phyloP scores from a whole-genome alignment of 306 rosid genomes.

The Mucuna pruriens region DNA sequence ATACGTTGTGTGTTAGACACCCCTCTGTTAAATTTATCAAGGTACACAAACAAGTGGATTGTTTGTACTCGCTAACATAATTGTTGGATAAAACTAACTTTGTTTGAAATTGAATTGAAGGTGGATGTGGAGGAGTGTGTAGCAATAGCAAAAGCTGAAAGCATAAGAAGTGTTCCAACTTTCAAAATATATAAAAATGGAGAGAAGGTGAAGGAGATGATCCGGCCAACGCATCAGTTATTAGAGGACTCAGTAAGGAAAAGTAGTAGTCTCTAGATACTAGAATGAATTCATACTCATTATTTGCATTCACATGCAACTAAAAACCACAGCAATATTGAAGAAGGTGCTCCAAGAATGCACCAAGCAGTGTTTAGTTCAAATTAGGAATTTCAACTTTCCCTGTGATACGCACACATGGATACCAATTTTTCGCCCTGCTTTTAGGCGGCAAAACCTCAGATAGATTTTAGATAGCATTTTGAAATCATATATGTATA shows the following conservation, averaged over 20 bases:
- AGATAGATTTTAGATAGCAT: constrained; percentile 52
- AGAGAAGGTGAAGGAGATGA: constrained; percentile 79
- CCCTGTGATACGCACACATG: constrained; percentile 57
- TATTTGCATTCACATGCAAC: constrained; percentile 37
- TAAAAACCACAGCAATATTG: constrained; percentile 35
- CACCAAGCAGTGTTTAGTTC: constrained; percentile 43
- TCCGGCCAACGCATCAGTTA: constrained; percentile 67
- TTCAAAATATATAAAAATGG: constrained; percentile 86
- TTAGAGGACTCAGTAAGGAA: constrained; percentile 79
- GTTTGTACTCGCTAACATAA: neutral
- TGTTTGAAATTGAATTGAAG: constrained; percentile 42
- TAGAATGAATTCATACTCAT: constrained; percentile 44
- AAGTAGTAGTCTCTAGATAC: constrained; percentile 49
- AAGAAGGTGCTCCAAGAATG: constrained; percentile 48
- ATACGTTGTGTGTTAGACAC: constrained; percentile 80
- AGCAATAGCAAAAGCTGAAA: constrained; percentile 69
- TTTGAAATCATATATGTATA: constrained; percentile 60
- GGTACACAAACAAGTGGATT: constrained; percentile 49
- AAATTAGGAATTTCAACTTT: constrained; percentile 55
- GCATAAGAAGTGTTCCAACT: constrained; percentile 71
- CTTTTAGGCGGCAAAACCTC: constrained; percentile 58
- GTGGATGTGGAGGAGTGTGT: constrained; percentile 81
- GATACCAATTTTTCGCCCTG: constrained; percentile 61
- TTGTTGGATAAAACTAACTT: constrained; percentile 20
- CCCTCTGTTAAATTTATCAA: constrained; percentile 72